phyloP scores from a whole-genome alignment of 2,329 filamentous ascomycete species.

The Myriangium duriaei region DNA sequence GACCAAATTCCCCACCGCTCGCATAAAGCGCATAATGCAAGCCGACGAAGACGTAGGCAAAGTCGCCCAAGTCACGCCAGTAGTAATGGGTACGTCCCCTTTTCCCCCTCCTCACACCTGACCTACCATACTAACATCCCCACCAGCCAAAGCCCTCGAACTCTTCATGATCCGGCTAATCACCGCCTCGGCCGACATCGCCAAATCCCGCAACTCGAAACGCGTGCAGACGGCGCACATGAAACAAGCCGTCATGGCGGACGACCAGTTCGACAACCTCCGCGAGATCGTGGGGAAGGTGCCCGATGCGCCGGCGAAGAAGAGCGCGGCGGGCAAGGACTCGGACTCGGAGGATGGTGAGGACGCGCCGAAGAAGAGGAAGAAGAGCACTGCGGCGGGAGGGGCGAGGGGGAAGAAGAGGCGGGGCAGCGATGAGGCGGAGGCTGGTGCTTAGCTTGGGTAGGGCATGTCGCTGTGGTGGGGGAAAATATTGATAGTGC shows the following conservation, averaged over 20 bases:
- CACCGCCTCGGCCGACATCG: conserved; percentile 60
- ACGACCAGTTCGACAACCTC: conserved; percentile 91
- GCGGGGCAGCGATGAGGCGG: conserved; percentile 12
- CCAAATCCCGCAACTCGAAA: conserved; percentile 56
- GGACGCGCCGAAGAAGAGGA: conserved; percentile 9
- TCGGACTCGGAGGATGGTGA: conserved; percentile 10
- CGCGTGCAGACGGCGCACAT: conserved; percentile 82
- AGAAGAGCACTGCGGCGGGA: conserved; percentile 8
- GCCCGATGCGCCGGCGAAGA: conserved; percentile 47
- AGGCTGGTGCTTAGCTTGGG: too few species aligned
- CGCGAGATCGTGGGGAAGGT: conserved; percentile 82
- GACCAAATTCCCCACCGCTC: conserved; percentile 91
- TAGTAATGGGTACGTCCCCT: conserved; percentile 61
- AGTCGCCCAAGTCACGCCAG: conserved; percentile 92
- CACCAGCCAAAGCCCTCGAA: conserved; percentile 78
- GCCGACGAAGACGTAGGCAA: conserved; percentile 97
- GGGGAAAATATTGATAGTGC: too few species aligned
- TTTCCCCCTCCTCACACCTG: not conserved
- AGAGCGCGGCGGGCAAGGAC: conserved; percentile 9
- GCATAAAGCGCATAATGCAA: conserved; percentile 99
- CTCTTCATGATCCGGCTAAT: conserved; percentile 96
- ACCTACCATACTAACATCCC: conserved; percentile 14
- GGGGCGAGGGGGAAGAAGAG: conserved; percentile 12
- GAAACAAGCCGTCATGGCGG: conserved; percentile 76
- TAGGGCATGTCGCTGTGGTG: too few species aligned